phyloP scores from a whole-genome alignment of 108 stramenopile genomes.

The Cyclotella cryptica region DNA sequence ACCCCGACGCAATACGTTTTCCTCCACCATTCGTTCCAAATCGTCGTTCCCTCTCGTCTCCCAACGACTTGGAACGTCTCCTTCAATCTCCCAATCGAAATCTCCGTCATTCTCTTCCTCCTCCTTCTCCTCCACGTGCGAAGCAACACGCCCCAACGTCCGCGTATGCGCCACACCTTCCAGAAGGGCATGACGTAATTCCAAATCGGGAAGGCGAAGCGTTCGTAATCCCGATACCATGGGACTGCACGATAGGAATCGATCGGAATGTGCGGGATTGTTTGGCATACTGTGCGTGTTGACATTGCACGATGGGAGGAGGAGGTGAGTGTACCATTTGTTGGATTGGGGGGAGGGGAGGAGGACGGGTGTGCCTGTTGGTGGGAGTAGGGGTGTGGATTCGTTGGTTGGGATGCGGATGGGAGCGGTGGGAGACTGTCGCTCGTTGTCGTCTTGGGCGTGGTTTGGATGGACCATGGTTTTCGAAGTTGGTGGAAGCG shows the following conservation, averaged over 20 bases:
- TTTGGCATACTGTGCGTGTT: background rate
- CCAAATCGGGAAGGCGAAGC: constrained; percentile 29
- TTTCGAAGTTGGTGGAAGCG: too few relatives aligned
- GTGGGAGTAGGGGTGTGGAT: background rate
- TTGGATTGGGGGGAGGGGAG: background rate
- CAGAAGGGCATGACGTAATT: constrained; percentile 24
- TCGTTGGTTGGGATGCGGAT: background rate
- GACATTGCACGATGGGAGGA: background rate
- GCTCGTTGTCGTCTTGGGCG: too few relatives aligned
- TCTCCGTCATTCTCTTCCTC: background rate
- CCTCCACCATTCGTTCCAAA: too few relatives aligned
- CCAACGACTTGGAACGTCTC: constrained; percentile 18
- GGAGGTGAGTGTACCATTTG: background rate
- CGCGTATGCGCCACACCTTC: background rate
- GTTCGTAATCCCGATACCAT: constrained; percentile 32
- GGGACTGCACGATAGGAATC: constrained; percentile 32
- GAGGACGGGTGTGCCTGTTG: background rate
- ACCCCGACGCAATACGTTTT: background rate
- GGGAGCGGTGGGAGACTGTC: background rate
- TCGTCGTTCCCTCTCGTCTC: constrained; percentile 3
- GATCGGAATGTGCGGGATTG: constrained; percentile 7
- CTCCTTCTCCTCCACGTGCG: background rate
- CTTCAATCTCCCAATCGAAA: background rate
- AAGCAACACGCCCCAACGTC: background rate
- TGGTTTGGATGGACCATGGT: too few relatives aligned